Evolutionary conservation across 2,329 filamentous ascomycete genomes (phyloP), one percentile per base, ranked within the genome.

Genomic region (Teratosphaeria gauchensis): DNA sequence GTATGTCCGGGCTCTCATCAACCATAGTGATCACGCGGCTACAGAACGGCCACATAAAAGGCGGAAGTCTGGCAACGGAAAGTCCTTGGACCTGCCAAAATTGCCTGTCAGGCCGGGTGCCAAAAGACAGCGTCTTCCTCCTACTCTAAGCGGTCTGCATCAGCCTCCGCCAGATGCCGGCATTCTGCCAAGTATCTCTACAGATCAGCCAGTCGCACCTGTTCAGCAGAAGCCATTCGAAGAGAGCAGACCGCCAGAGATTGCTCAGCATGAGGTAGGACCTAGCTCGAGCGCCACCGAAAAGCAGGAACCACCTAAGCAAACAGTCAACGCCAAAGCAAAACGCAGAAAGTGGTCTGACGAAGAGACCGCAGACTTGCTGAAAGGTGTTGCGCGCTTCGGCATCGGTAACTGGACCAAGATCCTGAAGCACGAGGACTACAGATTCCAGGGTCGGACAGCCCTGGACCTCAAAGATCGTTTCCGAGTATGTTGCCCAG

Each of bases 401-500:
- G 84, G 84, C 1, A 82, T 85, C 60, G 84, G 84, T 2, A 84
- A 78, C 62, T 87, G 84, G 84, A 86, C 83, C 58, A 80, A 79
- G 62, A 86, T 87, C 19, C 68, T 85, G 30, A 75, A 80, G 2
- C 80, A 82, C 62, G 69, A 79, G 16, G 80, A 84, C 35, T 80
- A 82, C 59, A 73, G 72, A 2, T 86, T 87, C 66, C 76, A 82
- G 60, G 75, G 78, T 11, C 76, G 84, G 31, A 84, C 78, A n/a
- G 79, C 83, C 9, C 78, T 84, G 28, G 84, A 86, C 64, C 69
- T 87, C 54, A 87, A 86, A 71, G 84, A 87, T 66, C 75, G 82
- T 67, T 80, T 75, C 57, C 65, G 65, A 9, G 62, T 66, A 2
- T 68, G 65, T 42, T 65, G 66, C 56, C 68, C 67, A 30, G 62